Evolutionary conservation across 805 yeast genomes (phyloP).

Genomic region (Candida pseudofarinosa): DNA sequence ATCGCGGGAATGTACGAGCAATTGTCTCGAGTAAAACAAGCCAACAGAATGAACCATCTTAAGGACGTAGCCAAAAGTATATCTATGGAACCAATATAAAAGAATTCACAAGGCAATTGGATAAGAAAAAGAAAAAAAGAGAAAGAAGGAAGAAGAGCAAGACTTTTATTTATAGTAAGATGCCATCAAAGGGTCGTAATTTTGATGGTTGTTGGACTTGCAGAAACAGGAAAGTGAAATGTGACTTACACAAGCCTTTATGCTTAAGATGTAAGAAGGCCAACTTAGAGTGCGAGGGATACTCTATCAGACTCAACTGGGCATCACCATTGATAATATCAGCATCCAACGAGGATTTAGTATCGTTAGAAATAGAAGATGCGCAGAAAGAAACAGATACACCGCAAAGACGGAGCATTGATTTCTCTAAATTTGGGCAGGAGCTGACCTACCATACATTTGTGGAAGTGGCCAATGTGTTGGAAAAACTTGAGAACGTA

Average conservation of each 20-base stretch:
- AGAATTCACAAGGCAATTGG: no score
- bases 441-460: constrained; percentile 32
- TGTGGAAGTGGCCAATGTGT: constrained; percentile 32
- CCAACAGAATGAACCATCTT: no score
- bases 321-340: constrained; percentile 35
- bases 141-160: no score
- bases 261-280: constrained; percentile 47
- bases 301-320: constrained; percentile 47
- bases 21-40: no score
- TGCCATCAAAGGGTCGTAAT: constrained; percentile 26
- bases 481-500: constrained; percentile 28
- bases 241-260: constrained; percentile 44
- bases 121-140: no score
- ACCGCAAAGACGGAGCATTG: constrained; percentile 44
- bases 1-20: no score
- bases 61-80: no score
- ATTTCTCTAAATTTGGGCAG: constrained; percentile 38
- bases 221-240: constrained; percentile 48
- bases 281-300: constrained; percentile 45
- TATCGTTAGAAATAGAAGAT: constrained; percentile 13
- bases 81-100: no score
- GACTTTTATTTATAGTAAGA: no score
- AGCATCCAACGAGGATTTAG: constrained; percentile 12
- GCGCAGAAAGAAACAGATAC: constrained; percentile 18
- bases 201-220: constrained; percentile 59